phyloP scores from a whole-genome alignment of 345 rosid species.

The Eucalyptus globulus region DNA sequence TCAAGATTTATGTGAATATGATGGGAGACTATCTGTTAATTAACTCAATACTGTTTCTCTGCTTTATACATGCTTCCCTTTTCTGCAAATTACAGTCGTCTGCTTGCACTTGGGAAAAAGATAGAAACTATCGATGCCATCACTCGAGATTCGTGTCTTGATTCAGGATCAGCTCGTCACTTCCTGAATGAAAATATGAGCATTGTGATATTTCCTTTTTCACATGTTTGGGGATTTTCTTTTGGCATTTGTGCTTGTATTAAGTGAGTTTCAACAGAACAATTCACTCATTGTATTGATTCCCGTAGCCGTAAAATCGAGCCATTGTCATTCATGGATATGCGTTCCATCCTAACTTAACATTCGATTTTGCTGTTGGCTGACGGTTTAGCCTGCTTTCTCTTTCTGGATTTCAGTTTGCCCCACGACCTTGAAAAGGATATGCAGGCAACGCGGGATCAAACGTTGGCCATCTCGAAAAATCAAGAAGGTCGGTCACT shows the following conservation, averaged over 20 bases:
- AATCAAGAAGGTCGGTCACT: conserved; percentile 89
- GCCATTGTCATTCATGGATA: not conserved
- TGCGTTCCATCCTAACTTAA: not conserved
- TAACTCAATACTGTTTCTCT: not conserved
- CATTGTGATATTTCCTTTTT: not conserved
- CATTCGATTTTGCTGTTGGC: not conserved
- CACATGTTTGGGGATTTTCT: not conserved
- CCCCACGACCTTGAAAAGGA: conserved; percentile 94
- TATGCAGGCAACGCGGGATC: conserved; percentile 90
- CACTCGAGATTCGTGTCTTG: not conserved
- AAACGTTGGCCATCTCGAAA: conserved; percentile 94
- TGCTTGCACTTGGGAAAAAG: not conserved
- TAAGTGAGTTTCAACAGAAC: not conserved
- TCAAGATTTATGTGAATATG: not conserved
- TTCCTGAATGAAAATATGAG: not conserved
- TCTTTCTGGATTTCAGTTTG: conserved; percentile 54
- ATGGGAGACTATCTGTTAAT: not conserved
- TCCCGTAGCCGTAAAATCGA: not conserved
- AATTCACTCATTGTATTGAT: not conserved
- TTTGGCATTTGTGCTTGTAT: not conserved
- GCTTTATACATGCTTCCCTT: not conserved
- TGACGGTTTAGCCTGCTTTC: not conserved
- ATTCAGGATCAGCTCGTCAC: not conserved
- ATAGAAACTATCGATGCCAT: not conserved
- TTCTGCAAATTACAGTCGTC: not conserved